Evolutionary conservation across 1,284 basidiomycete species (phyloP), one percentile per base, ranked within the genome.

Genomic region (Malassezia caprae): DNA sequence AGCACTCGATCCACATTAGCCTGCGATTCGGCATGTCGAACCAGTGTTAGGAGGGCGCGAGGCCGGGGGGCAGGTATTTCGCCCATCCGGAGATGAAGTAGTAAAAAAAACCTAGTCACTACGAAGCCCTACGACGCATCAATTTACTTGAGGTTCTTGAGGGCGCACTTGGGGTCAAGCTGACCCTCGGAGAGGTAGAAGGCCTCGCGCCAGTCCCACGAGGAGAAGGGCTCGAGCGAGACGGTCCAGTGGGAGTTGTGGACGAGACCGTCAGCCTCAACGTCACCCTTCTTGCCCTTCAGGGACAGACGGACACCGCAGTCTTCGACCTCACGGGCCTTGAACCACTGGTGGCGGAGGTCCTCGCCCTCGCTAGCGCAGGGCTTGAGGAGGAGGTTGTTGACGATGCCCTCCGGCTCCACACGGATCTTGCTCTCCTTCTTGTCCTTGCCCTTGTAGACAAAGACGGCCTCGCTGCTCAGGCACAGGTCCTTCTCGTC

Each of bases 1-100:
- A 72, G 59, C 4, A 72, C 43, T 4, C 62, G 63, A 15, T 68
- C 64, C 31, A 64, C 60, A 53, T 72, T 72, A n/a, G 63, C 69
- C 3, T 58, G 61, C 2, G 69, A 69, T 48, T 72, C 60, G 12
- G 54, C 65, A 53, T 72, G 69, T 6, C 69, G 63, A n/a, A 69
- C 58, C 8, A 72, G 57, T 3, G 66, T 68, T 13, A 72, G 49
- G 21, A 44, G 21, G 17, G 55, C 55, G 11, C 37, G 37, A 10
- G 37, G 37, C 15, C 37, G 23, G 15, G 24, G 3, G 27, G 24
- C 8, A 27, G 41, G 4, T 2, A 15, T 27, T 2, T 43, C 27
- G 41, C 24, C 24, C 23, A 43, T 28, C 23, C 11, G 17, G 19
- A 26, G 5, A n/a, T 43, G 41, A 24, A 43, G 32, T n/a, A 13